Conservation (phyloP, 2,329 filamentous ascomycete species). For the Exophiala xenobiotica region DNA sequence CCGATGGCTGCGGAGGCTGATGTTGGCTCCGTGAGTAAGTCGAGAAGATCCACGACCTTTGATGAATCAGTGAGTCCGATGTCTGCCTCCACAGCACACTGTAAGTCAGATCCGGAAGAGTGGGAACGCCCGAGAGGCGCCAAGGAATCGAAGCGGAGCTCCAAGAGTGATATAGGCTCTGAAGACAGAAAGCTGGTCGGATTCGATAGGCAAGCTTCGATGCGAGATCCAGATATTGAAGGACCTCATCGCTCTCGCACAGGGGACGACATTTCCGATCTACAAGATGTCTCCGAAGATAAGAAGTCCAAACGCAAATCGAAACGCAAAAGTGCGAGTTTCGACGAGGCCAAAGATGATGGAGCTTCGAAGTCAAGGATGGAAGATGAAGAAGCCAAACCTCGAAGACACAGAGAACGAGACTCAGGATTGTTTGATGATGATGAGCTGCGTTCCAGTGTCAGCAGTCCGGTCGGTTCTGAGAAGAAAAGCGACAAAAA, state of each 20-base stretch:
- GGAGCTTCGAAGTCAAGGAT: not conserved
- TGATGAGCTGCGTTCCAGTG: slow-evolving; percentile 19
- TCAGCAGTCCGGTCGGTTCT: slow-evolving; percentile 11
- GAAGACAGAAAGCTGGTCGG: not conserved
- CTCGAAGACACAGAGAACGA: slow-evolving; percentile 34
- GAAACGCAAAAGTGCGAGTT: slow-evolving; percentile 34
- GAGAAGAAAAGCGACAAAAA: slow-evolving; percentile 35
- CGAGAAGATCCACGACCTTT: slow-evolving; percentile 5
- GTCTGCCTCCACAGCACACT: slow-evolving; percentile 9
- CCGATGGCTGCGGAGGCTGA: too few species aligned
- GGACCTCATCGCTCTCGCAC: slow-evolving; percentile 21
- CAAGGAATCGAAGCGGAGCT: slow-evolving; percentile 11
- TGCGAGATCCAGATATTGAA: slow-evolving; percentile 2
- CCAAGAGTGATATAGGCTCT: slow-evolving; percentile 20
- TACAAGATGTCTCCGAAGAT: slow-evolving; percentile 16
- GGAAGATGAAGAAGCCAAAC: slow-evolving; percentile 34
- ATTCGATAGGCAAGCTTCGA: slow-evolving; percentile 2
- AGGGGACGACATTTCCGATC: slow-evolving; percentile 19
- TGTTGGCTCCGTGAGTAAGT: slow-evolving; percentile 1
- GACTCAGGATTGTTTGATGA: slow-evolving; percentile 29
- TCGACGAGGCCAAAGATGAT: slow-evolving; percentile 34
- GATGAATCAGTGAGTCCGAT: slow-evolving; percentile 10
- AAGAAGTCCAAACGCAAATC: slow-evolving; percentile 37
- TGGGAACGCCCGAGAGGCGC: slow-evolving; percentile 15
- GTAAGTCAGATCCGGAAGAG: slow-evolving; percentile 25